These are phyloP conservation scores for Amanita polypyramis DNA, from an alignment of 768 basidiomycete genomes.

Conservation along the genomic window DNA sequence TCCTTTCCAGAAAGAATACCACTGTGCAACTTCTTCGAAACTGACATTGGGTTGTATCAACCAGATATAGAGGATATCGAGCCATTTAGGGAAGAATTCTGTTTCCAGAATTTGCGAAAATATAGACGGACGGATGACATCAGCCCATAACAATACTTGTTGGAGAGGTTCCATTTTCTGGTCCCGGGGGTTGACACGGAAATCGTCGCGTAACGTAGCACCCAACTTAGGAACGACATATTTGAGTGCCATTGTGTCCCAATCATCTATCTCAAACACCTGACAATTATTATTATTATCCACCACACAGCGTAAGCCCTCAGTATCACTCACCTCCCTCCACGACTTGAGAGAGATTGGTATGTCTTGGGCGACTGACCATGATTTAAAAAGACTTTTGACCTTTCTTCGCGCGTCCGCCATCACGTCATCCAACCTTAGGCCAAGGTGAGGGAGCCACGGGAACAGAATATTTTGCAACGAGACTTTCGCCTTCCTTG, in stretches of 20 bases:
- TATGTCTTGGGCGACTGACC: slow-evolving; percentile 62
- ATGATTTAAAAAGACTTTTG: slow-evolving; percentile 64
- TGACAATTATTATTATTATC: slow-evolving; percentile 14
- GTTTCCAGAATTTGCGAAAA: slow-evolving; percentile 78
- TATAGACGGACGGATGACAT: slow-evolving; percentile 63
- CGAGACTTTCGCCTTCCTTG: slow-evolving; percentile 43
- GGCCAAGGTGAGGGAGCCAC: slow-evolving; percentile 86
- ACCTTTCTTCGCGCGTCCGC: slow-evolving; percentile 83
- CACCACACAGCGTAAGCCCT: not conserved
- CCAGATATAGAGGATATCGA: slow-evolving; percentile 87
- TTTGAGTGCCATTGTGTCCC: slow-evolving; percentile 87
- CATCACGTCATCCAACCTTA: slow-evolving; percentile 74
- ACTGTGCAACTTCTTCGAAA: slow-evolving; percentile 87
- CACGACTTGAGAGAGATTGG: slow-evolving; percentile 72
- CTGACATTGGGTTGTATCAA: slow-evolving; percentile 81
- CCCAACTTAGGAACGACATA: slow-evolving; percentile 90
- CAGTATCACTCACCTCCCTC: slow-evolving; percentile 52
- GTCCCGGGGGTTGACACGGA: slow-evolving; percentile 82
- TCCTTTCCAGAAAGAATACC: slow-evolving; percentile 88
- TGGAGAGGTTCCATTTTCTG: slow-evolving; percentile 83
- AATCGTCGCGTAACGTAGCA: slow-evolving; percentile 68
- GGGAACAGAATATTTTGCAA: slow-evolving; percentile 85
- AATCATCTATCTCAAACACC: slow-evolving; percentile 74
- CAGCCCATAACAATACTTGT: slow-evolving; percentile 67
- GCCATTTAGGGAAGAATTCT: slow-evolving; percentile 97